A percentile compares a stretch with the other conserved stretches of the same genome.
These are phyloP conservation scores for Apiotrichum sp. DNA, from an alignment of 1,284 basidiomycete genomes.

Conservation along the genomic window DNA sequence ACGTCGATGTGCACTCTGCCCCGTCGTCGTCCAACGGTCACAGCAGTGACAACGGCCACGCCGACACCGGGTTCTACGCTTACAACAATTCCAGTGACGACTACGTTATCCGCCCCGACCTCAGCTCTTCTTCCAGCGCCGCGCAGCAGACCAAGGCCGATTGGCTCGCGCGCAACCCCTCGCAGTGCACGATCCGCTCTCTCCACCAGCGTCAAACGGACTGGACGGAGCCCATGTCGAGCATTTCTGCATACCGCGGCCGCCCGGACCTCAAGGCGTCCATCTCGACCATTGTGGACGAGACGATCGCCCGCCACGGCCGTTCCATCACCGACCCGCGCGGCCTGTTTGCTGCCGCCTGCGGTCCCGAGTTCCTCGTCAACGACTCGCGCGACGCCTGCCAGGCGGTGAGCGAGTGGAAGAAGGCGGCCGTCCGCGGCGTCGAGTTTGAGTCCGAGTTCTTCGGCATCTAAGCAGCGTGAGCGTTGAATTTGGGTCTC, in stretches of 20 bases:
- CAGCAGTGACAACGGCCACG: neutral
- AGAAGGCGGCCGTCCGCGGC: slow-evolving; percentile 29
- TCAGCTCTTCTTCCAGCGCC: slow-evolving; percentile 2
- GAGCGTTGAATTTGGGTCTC: neutral
- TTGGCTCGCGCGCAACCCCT: slow-evolving; percentile 25
- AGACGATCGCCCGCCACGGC: slow-evolving; percentile 21
- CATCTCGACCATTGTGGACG: slow-evolving; percentile 22
- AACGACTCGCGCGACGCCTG: slow-evolving; percentile 27
- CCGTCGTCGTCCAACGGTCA: neutral
- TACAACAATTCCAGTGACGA: neutral
- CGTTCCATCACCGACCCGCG: slow-evolving; percentile 17
- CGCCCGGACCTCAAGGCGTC: slow-evolving; percentile 28
- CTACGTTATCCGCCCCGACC: neutral
- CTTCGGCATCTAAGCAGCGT: slow-evolving; percentile 30
- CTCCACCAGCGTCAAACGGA: slow-evolving; percentile 10
- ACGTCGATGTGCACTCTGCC: neutral
- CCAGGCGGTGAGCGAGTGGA: slow-evolving; percentile 20
- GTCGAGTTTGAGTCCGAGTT: slow-evolving; percentile 41
- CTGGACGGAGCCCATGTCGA: slow-evolving; percentile 13
- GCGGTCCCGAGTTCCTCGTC: slow-evolving; percentile 38
- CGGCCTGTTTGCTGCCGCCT: slow-evolving; percentile 35
- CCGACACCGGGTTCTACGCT: neutral
- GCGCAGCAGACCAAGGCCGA: slow-evolving; percentile 25
- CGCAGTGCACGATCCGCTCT: slow-evolving; percentile 6
- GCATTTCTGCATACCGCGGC: slow-evolving; percentile 23